These are phyloP conservation scores for Wickerhamiella nectarea DNA, from an alignment of 805 yeast species.

Conservation along the genomic window DNA sequence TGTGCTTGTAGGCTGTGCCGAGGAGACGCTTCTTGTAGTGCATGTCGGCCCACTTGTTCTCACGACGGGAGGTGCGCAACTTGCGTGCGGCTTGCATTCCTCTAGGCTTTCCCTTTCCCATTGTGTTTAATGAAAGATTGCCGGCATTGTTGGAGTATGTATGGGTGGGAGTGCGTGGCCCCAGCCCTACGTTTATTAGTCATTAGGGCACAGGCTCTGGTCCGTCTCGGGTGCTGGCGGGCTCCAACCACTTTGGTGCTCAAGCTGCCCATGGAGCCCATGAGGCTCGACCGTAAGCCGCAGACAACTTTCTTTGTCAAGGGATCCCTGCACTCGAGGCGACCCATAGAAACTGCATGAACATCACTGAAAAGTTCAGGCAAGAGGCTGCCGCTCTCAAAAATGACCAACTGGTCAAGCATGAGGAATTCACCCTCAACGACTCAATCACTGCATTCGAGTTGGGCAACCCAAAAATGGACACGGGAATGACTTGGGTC, in stretches of 20 bases:
- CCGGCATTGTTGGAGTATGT: not conserved
- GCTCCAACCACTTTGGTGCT: no score
- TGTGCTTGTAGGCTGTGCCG: conserved; percentile 99
- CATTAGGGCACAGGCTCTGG: not conserved
- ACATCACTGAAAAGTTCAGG: conserved; percentile 20
- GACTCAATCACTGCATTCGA: conserved; percentile 87
- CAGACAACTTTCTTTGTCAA: no score
- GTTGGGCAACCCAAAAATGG: conserved; percentile 50
- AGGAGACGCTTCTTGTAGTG: conserved; percentile 96
- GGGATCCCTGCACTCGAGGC: no score
- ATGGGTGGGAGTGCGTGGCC: not conserved
- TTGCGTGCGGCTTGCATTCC: conserved; percentile 99
- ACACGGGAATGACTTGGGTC: conserved; percentile 54
- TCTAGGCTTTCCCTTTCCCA: conserved; percentile 99
- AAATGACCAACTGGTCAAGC: conserved; percentile 45
- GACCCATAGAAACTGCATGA: conserved; percentile 7
- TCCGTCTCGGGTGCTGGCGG: no score
- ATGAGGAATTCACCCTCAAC: conserved; percentile 47
- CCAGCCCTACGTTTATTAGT: conserved; percentile 7
- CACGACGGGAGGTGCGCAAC: conserved; percentile 99
- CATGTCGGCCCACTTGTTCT: conserved; percentile 99
- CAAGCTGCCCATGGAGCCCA: no score
- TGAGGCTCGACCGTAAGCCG: no score
- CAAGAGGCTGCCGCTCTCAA: conserved; percentile 22
- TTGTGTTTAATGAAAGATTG: conserved; percentile 32